Evolutionary conservation across 2,329 filamentous ascomycete genomes (phyloP), one percentile per base, ranked within the genome.

Genomic region (Scolecobasidium constrictum): DNA sequence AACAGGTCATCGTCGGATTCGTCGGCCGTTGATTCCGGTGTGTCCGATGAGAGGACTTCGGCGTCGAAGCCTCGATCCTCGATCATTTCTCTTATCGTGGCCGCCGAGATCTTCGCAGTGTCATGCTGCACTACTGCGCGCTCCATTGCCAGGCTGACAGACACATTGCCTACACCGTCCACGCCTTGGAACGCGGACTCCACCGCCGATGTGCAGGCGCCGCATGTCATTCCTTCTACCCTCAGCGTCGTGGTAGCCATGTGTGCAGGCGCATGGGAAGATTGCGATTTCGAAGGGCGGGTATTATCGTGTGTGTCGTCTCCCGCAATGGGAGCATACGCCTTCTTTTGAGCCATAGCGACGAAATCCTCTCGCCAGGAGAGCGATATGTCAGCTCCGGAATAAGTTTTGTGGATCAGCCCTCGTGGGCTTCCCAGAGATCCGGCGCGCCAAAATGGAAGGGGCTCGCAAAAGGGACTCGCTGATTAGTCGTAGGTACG

Each of bases 61-160:
- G 87, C 87, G 55, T 94, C 90, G 58, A 96, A 96, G 1, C 88
- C 88, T 47, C 86, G 76, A 60, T 94, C 87, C 54, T 95, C 86
- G 50, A 95, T 92, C 26, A 83, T 86, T 50, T 94, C 86, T 57
- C 77, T 78, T 46, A 96, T 75, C 51, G 81, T 67, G 28, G 88
- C 83, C 46, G 86, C 75, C 12, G 85, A 67, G 42, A 96, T 75
- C 41, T 75, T 73, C 43, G 73, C 66, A 1, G 86, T 78, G 61
- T 96, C 83, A 64, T 98, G 92, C 63, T 88, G 82, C 26, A 96
- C 72, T 34, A 96, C 88, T n/a, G 90, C 92, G 47, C 90, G 79
- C 62, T 94, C 88, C 78, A 95, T 94, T 44, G 95, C 83, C 53
- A 98, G 68, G 59, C 86, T 94, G 54, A 98, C 83, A 7, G 87